Conservation (phyloP, 257 asterid genomes). For the Jasminum sambac region DNA sequence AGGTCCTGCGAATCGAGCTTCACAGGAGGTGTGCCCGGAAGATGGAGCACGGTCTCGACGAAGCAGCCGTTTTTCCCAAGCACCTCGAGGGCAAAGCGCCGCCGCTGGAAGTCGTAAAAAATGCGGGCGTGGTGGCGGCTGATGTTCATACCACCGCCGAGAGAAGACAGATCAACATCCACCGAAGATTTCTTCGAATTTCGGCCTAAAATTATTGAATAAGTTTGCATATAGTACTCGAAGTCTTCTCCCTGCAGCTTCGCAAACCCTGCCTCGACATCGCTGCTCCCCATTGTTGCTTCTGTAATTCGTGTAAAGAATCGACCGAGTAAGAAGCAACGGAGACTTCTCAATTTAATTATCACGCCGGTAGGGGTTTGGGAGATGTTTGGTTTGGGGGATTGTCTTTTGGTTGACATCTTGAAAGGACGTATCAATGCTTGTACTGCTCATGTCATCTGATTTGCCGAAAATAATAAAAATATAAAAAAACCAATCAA, state of each 20-base stretch:
- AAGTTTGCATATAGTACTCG: conserved; percentile 98
- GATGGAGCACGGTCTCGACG: conserved; percentile 91
- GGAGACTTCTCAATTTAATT: neutral
- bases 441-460: too few species aligned
- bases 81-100: conserved; percentile 96
- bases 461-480: too few species aligned
- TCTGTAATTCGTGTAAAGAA: neutral
- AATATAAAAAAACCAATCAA: too few species aligned
- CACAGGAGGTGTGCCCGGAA: conserved; percentile 80
- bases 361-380: neutral
- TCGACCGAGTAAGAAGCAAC: neutral
- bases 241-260: conserved; percentile 97
- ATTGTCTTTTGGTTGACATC: too few species aligned
- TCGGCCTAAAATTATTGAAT: conserved; percentile 92
- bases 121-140: conserved; percentile 99
- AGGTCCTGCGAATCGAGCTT: conserved; percentile 97
- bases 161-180: conserved; percentile 92
- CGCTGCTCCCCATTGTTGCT: conserved; percentile 60
- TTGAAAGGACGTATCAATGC: too few species aligned
- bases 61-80: conserved; percentile 93
- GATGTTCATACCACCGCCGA: conserved; percentile 99
- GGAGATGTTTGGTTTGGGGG: neutral
- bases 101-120: conserved; percentile 95
- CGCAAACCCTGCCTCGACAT: conserved; percentile 98
- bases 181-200: conserved; percentile 95